A percentile compares a stretch with the other conserved stretches of the same genome.
These are phyloP conservation scores for Tylopilus orsonianus DNA, from an alignment of 1,284 basidiomycete genomes.

Conservation along the genomic window DNA sequence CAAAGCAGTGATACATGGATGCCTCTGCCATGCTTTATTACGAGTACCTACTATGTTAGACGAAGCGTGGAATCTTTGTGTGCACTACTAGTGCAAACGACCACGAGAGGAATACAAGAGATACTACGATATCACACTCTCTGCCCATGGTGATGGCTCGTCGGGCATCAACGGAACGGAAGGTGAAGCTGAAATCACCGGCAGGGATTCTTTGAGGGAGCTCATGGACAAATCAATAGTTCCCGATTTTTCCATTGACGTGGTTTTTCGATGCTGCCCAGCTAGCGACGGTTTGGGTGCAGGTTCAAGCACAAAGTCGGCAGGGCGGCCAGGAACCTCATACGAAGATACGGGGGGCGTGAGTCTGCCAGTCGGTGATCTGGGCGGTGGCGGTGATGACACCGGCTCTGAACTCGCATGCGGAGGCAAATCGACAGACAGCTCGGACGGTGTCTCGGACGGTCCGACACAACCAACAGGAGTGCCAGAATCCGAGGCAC, in stretches of 20 bases:
- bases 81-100: no score
- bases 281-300: slow-evolving; percentile 20
- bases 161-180: slow-evolving; percentile 16
- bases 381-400: slow-evolving; percentile 3
- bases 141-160: slow-evolving; percentile 34
- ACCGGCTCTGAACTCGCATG: slow-evolving; percentile 4
- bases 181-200: slow-evolving; percentile 7
- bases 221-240: slow-evolving; percentile 2
- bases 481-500: background rate
- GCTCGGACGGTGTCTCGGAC: slow-evolving; percentile 3
- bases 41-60: slow-evolving; percentile 1
- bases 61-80: background rate
- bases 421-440: slow-evolving; percentile 5
- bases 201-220: slow-evolving; percentile 10
- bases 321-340: slow-evolving; percentile 6
- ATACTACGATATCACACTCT: slow-evolving; percentile 13
- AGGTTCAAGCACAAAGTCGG: slow-evolving; percentile 23
- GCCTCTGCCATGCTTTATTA: slow-evolving; percentile 15
- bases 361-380: background rate
- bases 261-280: slow-evolving; percentile 20
- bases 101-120: background rate
- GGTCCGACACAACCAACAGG: slow-evolving; percentile 5
- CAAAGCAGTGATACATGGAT: no score
- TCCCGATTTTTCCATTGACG: slow-evolving; percentile 12
- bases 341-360: slow-evolving; percentile 4